These are phyloP conservation scores for Penicillium paradoxum DNA, from an alignment of 495 filamentous ascomycete species.

Conservation along the genomic window DNA sequence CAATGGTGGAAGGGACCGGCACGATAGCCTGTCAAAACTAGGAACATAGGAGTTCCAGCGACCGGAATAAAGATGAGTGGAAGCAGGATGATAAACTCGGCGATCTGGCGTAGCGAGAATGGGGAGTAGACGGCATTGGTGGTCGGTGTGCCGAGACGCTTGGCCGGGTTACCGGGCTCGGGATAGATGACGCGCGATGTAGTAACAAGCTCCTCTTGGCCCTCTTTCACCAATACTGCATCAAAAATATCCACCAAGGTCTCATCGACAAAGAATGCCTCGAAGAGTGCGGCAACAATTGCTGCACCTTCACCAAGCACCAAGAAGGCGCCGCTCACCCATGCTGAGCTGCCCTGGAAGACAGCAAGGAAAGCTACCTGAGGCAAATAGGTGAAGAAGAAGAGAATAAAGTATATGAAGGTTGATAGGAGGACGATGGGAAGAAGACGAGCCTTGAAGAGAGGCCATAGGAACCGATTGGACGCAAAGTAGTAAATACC, in stretches of 20 bases:
- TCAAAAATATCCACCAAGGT: constrained; percentile 66
- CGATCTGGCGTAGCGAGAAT: constrained; percentile 69
- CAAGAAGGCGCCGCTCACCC: constrained; percentile 58
- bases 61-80: constrained; percentile 63
- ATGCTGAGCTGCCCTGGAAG: constrained; percentile 56
- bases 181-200: constrained; percentile 51
- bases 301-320: constrained; percentile 63
- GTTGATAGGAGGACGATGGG: constrained; percentile 54
- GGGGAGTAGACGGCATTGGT: constrained; percentile 56
- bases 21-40: constrained; percentile 58
- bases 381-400: constrained; percentile 56
- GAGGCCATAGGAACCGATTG: constrained; percentile 59
- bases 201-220: constrained; percentile 52
- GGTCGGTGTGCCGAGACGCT: constrained; percentile 55
- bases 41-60: constrained; percentile 58
- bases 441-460: constrained; percentile 54
- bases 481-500: constrained; percentile 56
- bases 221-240: constrained; percentile 56
- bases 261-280: constrained; percentile 65
- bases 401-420: constrained; percentile 57
- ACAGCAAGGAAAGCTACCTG: constrained; percentile 61
- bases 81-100: constrained; percentile 67
- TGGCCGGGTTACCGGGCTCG: constrained; percentile 47
- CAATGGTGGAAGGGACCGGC: constrained; percentile 64
- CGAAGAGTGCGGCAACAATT: constrained; percentile 57